Evolutionary conservation across 2,329 filamentous ascomycete genomes (phyloP).

Genomic region (Achaetomium macrosporum): DNA sequence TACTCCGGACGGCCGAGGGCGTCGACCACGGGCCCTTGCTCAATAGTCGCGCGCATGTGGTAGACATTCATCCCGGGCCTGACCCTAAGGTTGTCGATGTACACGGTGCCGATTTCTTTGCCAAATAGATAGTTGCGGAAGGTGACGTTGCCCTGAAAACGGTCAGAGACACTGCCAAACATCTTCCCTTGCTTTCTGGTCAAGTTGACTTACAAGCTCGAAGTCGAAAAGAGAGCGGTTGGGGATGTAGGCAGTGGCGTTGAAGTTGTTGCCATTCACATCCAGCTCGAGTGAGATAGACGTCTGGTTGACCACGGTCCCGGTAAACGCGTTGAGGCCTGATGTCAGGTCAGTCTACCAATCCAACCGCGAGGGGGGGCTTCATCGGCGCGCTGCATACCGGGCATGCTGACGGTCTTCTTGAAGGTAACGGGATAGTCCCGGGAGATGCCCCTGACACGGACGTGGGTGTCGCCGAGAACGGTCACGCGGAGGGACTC

Average conservation of each 20-base stretch:
- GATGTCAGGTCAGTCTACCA: slow-evolving; percentile 10
- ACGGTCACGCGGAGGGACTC: slow-evolving; percentile 46
- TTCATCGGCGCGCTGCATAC: slow-evolving; percentile 16
- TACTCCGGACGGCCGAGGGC: slow-evolving; percentile 38
- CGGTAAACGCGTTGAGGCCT: slow-evolving; percentile 51
- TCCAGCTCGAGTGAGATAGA: slow-evolving; percentile 38
- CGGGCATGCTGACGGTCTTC: slow-evolving; percentile 47
- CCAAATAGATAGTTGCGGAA: slow-evolving; percentile 54
- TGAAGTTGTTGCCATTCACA: slow-evolving; percentile 52
- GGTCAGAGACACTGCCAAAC: slow-evolving; percentile 6
- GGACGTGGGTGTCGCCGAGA: slow-evolving; percentile 46
- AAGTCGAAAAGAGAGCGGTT: slow-evolving; percentile 61
- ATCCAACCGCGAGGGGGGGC: no score
- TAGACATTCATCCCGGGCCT: slow-evolving; percentile 57
- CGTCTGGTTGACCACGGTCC: slow-evolving; percentile 47
- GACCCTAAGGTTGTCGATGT: slow-evolving; percentile 53
- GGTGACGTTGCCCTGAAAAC: slow-evolving; percentile 52
- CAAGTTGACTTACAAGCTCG: slow-evolving; percentile 48
- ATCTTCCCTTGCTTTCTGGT: neutral
- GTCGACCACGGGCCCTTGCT: slow-evolving; percentile 44
- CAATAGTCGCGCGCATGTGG: slow-evolving; percentile 48
- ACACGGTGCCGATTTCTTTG: slow-evolving; percentile 47
- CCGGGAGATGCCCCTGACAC: slow-evolving; percentile 43
- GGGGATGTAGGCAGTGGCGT: slow-evolving; percentile 53
- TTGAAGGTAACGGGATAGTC: slow-evolving; percentile 49